Base-by-base conservation (phyloP, 2,329 filamentous ascomycete genomes). In the Ophiosphaerella korrae region DNA sequence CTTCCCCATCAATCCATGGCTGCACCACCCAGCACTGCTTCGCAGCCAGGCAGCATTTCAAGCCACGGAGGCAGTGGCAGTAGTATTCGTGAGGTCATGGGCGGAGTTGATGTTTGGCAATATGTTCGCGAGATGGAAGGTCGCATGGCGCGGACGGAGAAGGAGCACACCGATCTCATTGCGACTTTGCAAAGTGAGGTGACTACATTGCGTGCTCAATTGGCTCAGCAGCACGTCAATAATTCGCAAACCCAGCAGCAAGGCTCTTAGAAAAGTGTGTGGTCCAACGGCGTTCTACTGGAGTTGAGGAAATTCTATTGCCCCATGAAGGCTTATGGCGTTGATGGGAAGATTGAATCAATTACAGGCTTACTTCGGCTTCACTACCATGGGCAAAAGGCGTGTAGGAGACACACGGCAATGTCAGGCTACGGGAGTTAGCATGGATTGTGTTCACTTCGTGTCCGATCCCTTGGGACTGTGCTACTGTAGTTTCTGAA, bases 101-200 rank as follows among this genome's bases (percentile, higher is more conserved):
- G 45, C 75, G 84, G 55, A 12, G 53, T 68, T 24, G 86, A 85
- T 36, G 77, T 92, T 7, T 91, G 87, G 87, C 76, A 80, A 3
- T 91, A 91, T 63, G 83, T 92, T 31, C 85, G 90, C 49, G 81
- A 80, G 14, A 77, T 93, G 42, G 89, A 93, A 65, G 82, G 64
- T 31, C 71, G 75, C 14, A 76, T 80, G 68, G 68, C 70, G 14
- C 63, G 74, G 23, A 78, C 77, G 71, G 73, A 77, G 50, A 76
- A 80, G 59, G 78, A 80, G 50, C 76, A 80, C 55, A 76, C 78
- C 47, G 61, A 75, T 42, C 74, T 75, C 42, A 78, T 80, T 38
- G 64, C 67, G 7, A 67, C 72, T 7, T 52, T 80, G 60, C 74
- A 78, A 53, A 75, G 75, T 39, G 78, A 81, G 56, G 70, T 80